phyloP scores from a whole-genome alignment of 139 green algal genomes.

The Chlorella sp. region DNA sequence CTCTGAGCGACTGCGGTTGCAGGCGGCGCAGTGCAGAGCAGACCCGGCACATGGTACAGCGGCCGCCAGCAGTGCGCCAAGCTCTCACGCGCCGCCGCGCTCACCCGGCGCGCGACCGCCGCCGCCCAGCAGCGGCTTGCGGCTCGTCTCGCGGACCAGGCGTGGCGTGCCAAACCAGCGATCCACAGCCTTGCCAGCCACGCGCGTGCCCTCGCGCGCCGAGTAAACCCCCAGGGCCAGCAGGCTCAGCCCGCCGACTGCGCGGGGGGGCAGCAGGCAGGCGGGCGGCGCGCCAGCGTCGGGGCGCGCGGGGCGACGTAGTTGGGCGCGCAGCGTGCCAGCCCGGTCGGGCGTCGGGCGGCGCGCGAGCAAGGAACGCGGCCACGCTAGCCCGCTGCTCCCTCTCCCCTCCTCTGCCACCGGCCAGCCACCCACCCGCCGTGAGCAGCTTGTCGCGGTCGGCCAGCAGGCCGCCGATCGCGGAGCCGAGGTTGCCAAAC shows the following conservation, averaged over 20 bases:
- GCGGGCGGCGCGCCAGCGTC: no score
- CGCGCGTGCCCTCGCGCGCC: conserved; percentile 76
- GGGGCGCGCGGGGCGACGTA: no score
- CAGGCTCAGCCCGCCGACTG: conserved; percentile 73
- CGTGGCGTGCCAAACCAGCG: conserved; percentile 85
- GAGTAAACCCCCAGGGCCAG: conserved; percentile 89
- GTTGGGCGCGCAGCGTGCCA: no score
- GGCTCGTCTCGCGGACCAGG: conserved; percentile 74
- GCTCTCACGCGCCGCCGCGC: no score
- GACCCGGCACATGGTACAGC: no score
- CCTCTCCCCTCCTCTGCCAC: neutral
- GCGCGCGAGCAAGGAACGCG: no score
- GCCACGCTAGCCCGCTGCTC: neutral
- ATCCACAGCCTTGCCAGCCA: conserved; percentile 75
- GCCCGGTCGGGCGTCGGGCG: no score
- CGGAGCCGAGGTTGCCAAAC: conserved; percentile 78
- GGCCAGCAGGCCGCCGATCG: conserved; percentile 68
- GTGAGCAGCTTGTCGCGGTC: conserved; percentile 81
- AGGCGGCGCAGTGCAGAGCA: no score
- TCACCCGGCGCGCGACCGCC: no score
- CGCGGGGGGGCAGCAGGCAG: no score
- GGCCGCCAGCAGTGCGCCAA: no score
- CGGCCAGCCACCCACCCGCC: neutral
- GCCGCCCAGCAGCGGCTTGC: conserved; percentile 44
- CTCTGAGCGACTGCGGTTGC: no score